Base-by-base conservation (phyloP, 805 yeast species). In the Kazachstania bromeliacearum region DNA sequence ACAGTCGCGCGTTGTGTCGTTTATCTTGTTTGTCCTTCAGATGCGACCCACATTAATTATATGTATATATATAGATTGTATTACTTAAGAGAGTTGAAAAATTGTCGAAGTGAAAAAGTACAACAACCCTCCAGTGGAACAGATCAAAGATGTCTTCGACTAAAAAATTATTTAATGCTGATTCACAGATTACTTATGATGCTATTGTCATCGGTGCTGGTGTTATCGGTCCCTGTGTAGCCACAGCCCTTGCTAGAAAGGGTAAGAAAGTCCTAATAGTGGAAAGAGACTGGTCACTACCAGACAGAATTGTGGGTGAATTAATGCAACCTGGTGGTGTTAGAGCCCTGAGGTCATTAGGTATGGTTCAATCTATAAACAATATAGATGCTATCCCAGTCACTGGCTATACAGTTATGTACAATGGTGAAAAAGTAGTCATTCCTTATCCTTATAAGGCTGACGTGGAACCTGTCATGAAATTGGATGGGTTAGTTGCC, bases 181-280 rank as follows among this genome's bases (percentile, higher is more conserved):
- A 57, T 31, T 43, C 49, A 21, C 41, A 45, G 16, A 38, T 46
- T 25, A 52, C 51, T 5, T 85, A 75, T 60, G 98, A 92, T 53
- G 89, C 79, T 34, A 77, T 89, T 28, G 81, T 92, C 18, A 77
- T 92, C 27, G 98, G 98, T n/a, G 96, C 97, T n/a, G 98, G 98
- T 38, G 95, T 89, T 15, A 79, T 85, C 17, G 98, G 99, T 1
- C 96, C 98, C 2, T 79, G 89, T 38, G 69, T 89, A 14, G 96
- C 96, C 30, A 81, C 87, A 1, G 87, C 83, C 3, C 63, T 92
- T 37, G 97, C 95, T 1, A 71, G 89, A 48, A 94, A 84, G 52
- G 97, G 97, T 22, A 71, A 95, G 46, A 70, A 71, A 35, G 96
- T 92, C 6, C 57, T 77, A 9, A 59, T 68, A 10, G 66, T 81